Base-by-base conservation (phyloP, 352 stramenopile genomes). In the Aphanomyces astaci region DNA sequence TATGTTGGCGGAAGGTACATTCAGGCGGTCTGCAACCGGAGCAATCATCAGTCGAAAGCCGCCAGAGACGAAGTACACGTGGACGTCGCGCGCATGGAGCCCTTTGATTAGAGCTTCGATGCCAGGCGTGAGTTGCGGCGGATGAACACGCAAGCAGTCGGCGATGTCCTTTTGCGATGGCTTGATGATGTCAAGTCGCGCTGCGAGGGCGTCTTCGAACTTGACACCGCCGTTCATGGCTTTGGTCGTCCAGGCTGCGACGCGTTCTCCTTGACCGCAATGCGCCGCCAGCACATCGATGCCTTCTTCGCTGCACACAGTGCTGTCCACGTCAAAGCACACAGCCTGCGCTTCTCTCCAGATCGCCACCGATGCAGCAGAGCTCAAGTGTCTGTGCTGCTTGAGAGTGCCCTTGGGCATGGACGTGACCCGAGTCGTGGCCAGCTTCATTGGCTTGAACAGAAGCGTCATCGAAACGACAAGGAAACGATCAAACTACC, bases 41-140 rank as follows among this genome's bases (percentile, higher is more conserved):
- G 98, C 89, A 78, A 99, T 99, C 96, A 99, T 99, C 65, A 98
- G 78, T 1, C 96, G 88, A 68, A 99, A 99, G 64, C 97, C 97
- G 46, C 97, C 97, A 5, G 90, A 98, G n/a, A 99, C 96, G 24
- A 99, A 79, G 82, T 98, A 99, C 22, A 99, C 95, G 57, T 94
- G 80, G 19, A 97, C 92, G 32, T 86, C 85, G 60, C 96, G 91
- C 46, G 84, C 71, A 48, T 98, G 85, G 51, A 99, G 81, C 53
- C 78, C 78, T 31, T 77, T 65, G 40, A 99, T 89, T 3, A 99
- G 80, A 70, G 90, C 81, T 67, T 92, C 85, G 30, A 98, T 78
- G 40, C 86, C 94, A 4, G 82, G 80, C 0, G 86, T 98, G 10
- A 99, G 84, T 68, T 84, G 68, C 2, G 97, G 86, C 48, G 96